Evolutionary conservation across 768 basidiomycete species (phyloP).

Genomic region (Mycena metata): DNA sequence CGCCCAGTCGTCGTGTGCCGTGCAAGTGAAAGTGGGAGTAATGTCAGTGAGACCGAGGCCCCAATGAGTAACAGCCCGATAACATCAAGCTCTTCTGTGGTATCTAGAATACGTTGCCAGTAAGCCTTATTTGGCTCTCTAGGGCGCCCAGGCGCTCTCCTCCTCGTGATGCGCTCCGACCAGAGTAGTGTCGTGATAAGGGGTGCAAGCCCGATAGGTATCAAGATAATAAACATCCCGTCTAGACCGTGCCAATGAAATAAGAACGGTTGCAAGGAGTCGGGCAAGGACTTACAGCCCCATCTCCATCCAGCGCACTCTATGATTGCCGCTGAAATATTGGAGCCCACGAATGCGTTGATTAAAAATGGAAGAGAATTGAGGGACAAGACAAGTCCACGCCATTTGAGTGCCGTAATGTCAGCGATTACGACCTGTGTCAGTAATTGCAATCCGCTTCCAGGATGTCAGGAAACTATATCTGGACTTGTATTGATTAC

Average conservation of each 20-base stretch:
- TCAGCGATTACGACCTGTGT: constrained; percentile 76
- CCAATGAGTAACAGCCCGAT: constrained; percentile 67
- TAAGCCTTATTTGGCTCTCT: constrained; percentile 29
- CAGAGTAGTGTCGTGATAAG: constrained; percentile 68
- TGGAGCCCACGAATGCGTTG: constrained; percentile 77
- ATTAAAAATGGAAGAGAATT: constrained; percentile 68
- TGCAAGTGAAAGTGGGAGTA: constrained; percentile 68
- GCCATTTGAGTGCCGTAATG: constrained; percentile 69
- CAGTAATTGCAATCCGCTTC: constrained; percentile 71
- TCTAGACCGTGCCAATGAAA: constrained; percentile 47
- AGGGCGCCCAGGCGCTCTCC: constrained; percentile 46
- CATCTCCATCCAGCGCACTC: constrained; percentile 69
- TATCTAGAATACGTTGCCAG: constrained; percentile 39
- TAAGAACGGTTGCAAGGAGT: constrained; percentile 2
- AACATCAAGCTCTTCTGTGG: constrained; percentile 58
- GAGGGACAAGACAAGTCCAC: constrained; percentile 56
- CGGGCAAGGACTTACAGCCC: constrained; percentile 65
- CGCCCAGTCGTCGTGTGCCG: constrained; percentile 55
- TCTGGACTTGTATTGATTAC: constrained; percentile 46
- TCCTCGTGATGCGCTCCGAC: constrained; percentile 64
- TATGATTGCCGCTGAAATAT: constrained; percentile 64
- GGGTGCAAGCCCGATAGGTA: constrained; percentile 64
- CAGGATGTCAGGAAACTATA: constrained; percentile 26
- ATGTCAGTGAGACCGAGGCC: constrained; percentile 62
- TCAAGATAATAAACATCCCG: constrained; percentile 70